Evolutionary conservation across 2,329 filamentous ascomycete species (phyloP), one percentile per base, ranked within the genome.

Genomic region (Bipolaris zeicola): DNA sequence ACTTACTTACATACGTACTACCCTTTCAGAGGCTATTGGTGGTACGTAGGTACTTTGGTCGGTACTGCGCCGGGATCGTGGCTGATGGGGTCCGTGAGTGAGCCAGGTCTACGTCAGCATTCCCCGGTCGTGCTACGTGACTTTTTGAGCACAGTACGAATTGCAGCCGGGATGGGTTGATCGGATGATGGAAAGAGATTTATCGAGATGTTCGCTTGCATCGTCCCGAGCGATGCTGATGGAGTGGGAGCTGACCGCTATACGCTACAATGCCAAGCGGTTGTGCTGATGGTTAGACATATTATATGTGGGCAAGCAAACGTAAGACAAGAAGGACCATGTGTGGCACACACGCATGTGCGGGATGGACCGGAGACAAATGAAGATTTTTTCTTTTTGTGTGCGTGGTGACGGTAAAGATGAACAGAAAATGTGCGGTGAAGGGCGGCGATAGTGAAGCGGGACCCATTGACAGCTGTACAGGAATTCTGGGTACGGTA

Each of bases 61-160:
- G 47, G 36, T 48, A 52, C 33, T 42, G 52, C 45, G 28, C 46
- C 16, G 39, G 45, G 57, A n/a, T 22, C 13, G 20, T 42, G 20
- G 7, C 11, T 8, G 39, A 42, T 42, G 20, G 39, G 57, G 53
- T 47, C 48, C 50, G 53, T 52, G 44, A 42, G 28, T 46, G 46
- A 44, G 39, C 50, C 39, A 52, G 44, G 44, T 50, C 49, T 49
- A 50, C 57, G 57, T 59, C 53, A 57, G 41, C 57, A 46, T 41
- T 57, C 43, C 53, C 53, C 53, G 53, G 53, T 56, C 53, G 53
- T 56, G 53, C 53, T 56, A 49, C 48, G 34, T 48, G 39, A 48
- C 57, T 48, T 45, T 45, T 45, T 45, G 44, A 37, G 33, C 20
- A 24, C 28, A 39, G 33, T 36, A 37, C 36, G 42, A 54, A 38